phyloP scores from a whole-genome alignment of 148 eudicot species.

The Nepenthes mirabilis region DNA sequence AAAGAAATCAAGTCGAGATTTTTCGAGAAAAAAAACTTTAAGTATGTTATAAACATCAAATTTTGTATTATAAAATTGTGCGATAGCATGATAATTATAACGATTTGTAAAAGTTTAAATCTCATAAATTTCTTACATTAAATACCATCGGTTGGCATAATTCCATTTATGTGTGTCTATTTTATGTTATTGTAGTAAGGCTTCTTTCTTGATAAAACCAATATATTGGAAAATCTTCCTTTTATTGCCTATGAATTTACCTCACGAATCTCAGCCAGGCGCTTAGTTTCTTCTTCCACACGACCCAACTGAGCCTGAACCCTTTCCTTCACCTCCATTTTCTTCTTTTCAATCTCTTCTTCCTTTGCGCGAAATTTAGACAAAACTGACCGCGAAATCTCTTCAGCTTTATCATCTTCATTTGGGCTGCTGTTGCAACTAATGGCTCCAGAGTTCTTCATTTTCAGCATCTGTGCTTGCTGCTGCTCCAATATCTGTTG shows the following conservation, averaged over 20 bases:
- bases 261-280: slow-evolving; percentile 81
- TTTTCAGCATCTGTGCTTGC: slow-evolving; percentile 20
- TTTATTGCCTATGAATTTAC: slow-evolving; percentile 12
- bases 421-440: slow-evolving; percentile 27
- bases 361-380: slow-evolving; percentile 69
- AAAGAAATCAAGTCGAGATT: too few species aligned
- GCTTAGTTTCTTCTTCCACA: slow-evolving; percentile 71
- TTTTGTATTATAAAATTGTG: too few species aligned
- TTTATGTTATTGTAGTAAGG: background rate
- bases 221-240: background rate
- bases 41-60: too few species aligned
- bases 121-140: too few species aligned
- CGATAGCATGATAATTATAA: too few species aligned
- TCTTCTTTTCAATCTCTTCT: slow-evolving; percentile 89
- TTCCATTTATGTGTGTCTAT: too few species aligned
- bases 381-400: slow-evolving; percentile 51
- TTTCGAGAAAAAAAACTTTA: too few species aligned
- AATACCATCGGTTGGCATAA: too few species aligned
- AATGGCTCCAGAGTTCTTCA: slow-evolving; percentile 45
- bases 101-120: too few species aligned
- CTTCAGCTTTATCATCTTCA: slow-evolving; percentile 55
- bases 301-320: slow-evolving; percentile 78
- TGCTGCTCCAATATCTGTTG: slow-evolving; percentile 34
- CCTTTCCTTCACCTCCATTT: slow-evolving; percentile 45
- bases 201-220: background rate